Percentiles rank a stretch among this genome's conserved stretches.
Evolutionary conservation across 306 rosid genomes (phyloP).

Genomic region (Quercus variabilis): DNA sequence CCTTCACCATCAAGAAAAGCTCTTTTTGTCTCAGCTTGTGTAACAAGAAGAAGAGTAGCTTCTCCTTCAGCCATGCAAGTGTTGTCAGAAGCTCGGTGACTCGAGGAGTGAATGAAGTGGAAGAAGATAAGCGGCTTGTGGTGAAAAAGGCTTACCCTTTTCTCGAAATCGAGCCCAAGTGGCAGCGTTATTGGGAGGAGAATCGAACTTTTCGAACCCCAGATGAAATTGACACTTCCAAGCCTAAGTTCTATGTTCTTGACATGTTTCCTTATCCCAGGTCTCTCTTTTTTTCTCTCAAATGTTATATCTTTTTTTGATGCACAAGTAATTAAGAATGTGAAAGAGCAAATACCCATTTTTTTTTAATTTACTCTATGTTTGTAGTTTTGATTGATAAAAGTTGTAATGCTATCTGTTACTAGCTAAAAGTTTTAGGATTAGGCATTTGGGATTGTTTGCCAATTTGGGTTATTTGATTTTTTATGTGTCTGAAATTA

Average conservation of each 20-base stretch:
- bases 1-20: conserved; percentile 9
- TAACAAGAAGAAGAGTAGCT: neutral
- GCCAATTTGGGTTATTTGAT: neutral
- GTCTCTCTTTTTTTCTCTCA: conserved; percentile 26
- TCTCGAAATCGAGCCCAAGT: conserved; percentile 76
- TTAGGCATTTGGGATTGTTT: neutral
- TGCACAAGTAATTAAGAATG: too few relatives aligned
- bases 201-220: conserved; percentile 73
- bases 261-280: conserved; percentile 99
- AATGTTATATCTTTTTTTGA: too few relatives aligned
- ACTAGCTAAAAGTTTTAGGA: neutral
- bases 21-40: conserved; percentile 26
- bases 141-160: conserved; percentile 65
- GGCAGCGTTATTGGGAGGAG: conserved; percentile 88
- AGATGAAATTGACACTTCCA: conserved; percentile 70
- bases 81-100: conserved; percentile 30
- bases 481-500: neutral
- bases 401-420: neutral
- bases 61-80: conserved; percentile 11
- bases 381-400: neutral
- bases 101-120: conserved; percentile 21
- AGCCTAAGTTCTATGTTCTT: conserved; percentile 89
- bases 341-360: neutral
- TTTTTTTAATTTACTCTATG: neutral
- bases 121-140: conserved; percentile 21